Evolutionary conservation across 805 yeast genomes (phyloP), one percentile per base, ranked within the genome.

Genomic region (Candida odintsovae): DNA sequence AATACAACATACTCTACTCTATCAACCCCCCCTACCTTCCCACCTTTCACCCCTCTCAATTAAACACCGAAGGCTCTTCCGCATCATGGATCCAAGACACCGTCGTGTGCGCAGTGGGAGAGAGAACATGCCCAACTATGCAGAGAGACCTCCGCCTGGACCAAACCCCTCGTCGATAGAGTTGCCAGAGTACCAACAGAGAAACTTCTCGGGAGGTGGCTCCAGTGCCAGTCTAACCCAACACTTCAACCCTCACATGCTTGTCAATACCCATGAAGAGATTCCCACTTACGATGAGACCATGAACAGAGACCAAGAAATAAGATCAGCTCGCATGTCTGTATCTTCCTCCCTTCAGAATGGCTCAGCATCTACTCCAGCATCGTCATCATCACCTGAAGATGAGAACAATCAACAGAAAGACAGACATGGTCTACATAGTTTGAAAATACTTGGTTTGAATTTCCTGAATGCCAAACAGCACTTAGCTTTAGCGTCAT

Each of bases 391-490:
- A 10, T 15, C 37, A 50, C 42, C 44, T 45, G 21, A 50, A 40
- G 19, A 28, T 11, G 31, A 28, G 4, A 13, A 8, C 31, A 28
- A 8, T 28, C 51, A 13, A 43, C 39, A 51, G 31, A 45, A 46
- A 29, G 46, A 46, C 45, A 12, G 40, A 35, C 22, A 26, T 38
- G 39, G 39, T 8, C 15, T 36, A 36, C 46, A 48, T n/a, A 38
- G 51, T 11, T 58, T 80, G 41, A 85, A 86, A 59, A 70, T 73
- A 26, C 63, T 86, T 20, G 92, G 95, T 0, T 69, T 88, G 47
- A 80, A 78, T 52, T 78, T 87, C 52, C 68, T 88, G 50, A 83
- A 83, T 49, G 86, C 94, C 2, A 74, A 80, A 50, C 90, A 87
- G 56, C 94, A 87, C 61, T 73, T 86, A 49, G 73, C 84, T 5